Evolutionary conservation across 2,329 filamentous ascomycete genomes (phyloP).

Genomic region (Beauveria caledonica): DNA sequence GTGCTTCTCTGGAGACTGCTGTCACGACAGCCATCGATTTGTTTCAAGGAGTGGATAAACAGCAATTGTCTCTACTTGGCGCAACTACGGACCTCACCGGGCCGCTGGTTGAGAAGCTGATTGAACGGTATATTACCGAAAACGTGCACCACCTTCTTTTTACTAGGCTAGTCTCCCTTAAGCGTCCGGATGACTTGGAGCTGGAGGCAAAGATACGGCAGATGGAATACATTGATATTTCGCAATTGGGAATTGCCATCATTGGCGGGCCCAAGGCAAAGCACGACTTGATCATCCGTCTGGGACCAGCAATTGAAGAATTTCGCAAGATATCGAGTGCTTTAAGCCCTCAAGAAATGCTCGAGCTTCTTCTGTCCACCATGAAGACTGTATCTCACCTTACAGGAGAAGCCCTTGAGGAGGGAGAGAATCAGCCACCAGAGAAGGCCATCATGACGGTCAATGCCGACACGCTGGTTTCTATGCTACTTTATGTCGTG

Average conservation of each 20-base stretch:
- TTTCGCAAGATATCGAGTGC: conserved; percentile 79
- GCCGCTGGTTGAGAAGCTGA: conserved; percentile 82
- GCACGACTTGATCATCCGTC: conserved; percentile 66
- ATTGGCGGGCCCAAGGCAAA: conserved; percentile 72
- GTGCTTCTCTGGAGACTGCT: conserved; percentile 80
- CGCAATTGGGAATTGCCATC: conserved; percentile 83
- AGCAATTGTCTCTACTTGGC: conserved; percentile 83
- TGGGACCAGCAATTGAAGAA: conserved; percentile 73
- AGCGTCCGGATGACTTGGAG: conserved; percentile 74
- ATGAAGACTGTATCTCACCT: conserved; percentile 74
- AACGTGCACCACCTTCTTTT: conserved; percentile 89
- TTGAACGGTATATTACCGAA: conserved; percentile 89
- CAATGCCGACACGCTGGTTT: conserved; percentile 88
- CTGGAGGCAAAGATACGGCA: conserved; percentile 83
- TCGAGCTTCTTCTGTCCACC: conserved; percentile 69
- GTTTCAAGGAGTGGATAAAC: conserved; percentile 92
- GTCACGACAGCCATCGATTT: conserved; percentile 91
- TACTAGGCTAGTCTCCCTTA: conserved; percentile 68
- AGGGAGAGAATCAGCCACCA: conserved; percentile 26
- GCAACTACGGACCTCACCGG: conserved; percentile 91
- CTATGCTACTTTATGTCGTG: conserved; percentile 81
- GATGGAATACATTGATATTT: conserved; percentile 90
- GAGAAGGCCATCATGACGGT: conserved; percentile 53
- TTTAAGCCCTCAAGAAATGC: conserved; percentile 80
- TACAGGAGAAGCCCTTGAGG: conserved; percentile 34